A percentile compares a stretch with the other conserved stretches of the same genome.
phyloP scores from a whole-genome alignment of 2,329 filamentous ascomycete species.

The Xylariaceae sp. region DNA sequence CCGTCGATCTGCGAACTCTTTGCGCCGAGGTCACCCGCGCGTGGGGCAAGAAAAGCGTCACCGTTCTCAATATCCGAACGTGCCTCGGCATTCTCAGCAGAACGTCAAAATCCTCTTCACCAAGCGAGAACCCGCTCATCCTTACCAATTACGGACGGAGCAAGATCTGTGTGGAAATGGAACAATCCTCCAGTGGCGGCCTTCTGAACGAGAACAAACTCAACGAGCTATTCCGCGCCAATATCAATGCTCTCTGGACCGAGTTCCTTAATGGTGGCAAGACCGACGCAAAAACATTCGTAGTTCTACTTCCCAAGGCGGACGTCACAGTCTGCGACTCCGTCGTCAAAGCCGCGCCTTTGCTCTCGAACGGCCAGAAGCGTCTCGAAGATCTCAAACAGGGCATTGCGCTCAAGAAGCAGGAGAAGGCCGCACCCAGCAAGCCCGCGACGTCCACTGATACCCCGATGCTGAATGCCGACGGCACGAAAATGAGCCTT shows the following conservation, averaged over 20 bases:
- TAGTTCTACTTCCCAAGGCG: constrained; percentile 52
- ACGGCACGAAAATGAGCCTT: constrained; percentile 57
- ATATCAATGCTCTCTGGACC: constrained; percentile 44
- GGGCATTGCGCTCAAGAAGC: constrained; percentile 50
- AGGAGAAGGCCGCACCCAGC: constrained; percentile 38
- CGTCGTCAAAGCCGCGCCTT: constrained; percentile 47
- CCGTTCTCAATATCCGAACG: constrained; percentile 58
- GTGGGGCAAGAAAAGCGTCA: constrained; percentile 68
- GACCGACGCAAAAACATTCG: constrained; percentile 42
- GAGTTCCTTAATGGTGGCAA: constrained; percentile 26
- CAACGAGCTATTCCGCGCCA: constrained; percentile 50
- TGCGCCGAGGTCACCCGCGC: constrained; percentile 58
- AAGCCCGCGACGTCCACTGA: constrained; percentile 25
- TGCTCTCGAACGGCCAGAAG: constrained; percentile 61
- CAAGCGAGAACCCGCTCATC: constrained; percentile 23
- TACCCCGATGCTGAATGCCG: constrained; percentile 36
- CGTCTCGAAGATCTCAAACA: constrained; percentile 65
- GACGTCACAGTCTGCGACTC: constrained; percentile 49
- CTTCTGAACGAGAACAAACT: constrained; percentile 48
- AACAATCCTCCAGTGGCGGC: constrained; percentile 33
- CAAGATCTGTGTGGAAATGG: constrained; percentile 55
- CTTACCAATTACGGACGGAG: constrained; percentile 40
- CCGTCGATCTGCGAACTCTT: constrained; percentile 59
- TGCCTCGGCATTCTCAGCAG: constrained; percentile 59
- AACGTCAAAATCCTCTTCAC: constrained; percentile 9